Percentiles rank a stretch among this genome's conserved stretches.
These are phyloP conservation scores for Thalassiosira sp. DNA, from an alignment of 352 stramenopile genomes.

Conservation along the genomic window DNA sequence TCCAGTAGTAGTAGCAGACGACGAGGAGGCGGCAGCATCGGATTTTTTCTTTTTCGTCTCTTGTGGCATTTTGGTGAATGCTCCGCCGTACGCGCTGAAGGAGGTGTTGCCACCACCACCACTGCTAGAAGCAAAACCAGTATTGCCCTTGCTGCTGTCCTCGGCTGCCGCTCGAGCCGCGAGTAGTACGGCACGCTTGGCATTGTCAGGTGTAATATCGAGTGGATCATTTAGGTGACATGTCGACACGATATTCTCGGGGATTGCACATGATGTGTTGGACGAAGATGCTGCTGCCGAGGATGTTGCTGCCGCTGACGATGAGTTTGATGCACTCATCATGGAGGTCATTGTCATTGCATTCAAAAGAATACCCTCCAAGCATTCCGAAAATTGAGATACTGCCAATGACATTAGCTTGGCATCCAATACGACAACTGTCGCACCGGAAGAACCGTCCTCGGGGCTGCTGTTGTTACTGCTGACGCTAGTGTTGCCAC, in stretches of 20 bases:
- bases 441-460: background rate
- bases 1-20: too few relatives aligned
- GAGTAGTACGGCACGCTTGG: background rate
- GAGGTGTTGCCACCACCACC: background rate
- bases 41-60: constrained; percentile 12
- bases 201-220: constrained; percentile 4
- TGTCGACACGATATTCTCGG: constrained; percentile 13
- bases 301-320: too few relatives aligned
- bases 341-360: background rate
- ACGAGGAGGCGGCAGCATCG: too few relatives aligned
- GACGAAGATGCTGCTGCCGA: too few relatives aligned
- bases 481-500: too few relatives aligned
- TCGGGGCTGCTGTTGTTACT: background rate
- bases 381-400: constrained; percentile 30
- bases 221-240: constrained; percentile 39
- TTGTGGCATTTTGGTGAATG: constrained; percentile 1
- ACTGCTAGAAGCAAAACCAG: background rate
- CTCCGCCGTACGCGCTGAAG: constrained; percentile 20
- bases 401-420: constrained; percentile 53
- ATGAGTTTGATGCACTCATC: too few relatives aligned
- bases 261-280: too few relatives aligned
- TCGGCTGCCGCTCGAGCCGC: too few relatives aligned
- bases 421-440: constrained; percentile 46
- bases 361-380: constrained; percentile 20
- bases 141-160: too few relatives aligned